Percentiles rank a stretch among this genome's conserved stretches.
Evolutionary conservation across 768 basidiomycete genomes (phyloP).

Genomic region (Podaxis sp.): DNA sequence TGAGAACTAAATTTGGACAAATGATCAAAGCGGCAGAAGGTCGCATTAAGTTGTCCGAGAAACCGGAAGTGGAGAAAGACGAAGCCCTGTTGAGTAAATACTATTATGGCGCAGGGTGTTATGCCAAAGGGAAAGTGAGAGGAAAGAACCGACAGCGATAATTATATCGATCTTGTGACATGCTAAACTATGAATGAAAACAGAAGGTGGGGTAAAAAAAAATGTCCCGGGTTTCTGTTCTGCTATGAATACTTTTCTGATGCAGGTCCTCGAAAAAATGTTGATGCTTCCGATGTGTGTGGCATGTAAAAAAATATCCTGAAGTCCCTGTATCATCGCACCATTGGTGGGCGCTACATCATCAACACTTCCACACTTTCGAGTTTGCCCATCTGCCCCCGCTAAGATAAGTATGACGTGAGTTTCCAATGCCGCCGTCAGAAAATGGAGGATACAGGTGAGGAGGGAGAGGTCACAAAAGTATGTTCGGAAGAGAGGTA

Average conservation of each 20-base stretch:
- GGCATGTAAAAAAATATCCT: neutral
- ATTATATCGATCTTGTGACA: too few species aligned
- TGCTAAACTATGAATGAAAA: too few species aligned
- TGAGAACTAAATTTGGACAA: too few species aligned
- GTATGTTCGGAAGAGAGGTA: neutral
- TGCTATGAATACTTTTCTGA: neutral
- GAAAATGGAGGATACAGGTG: neutral
- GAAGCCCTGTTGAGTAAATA: too few species aligned
- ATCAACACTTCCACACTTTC: conserved; percentile 44
- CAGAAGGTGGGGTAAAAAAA: too few species aligned
- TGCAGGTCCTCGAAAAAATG: neutral
- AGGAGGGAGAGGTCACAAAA: neutral
- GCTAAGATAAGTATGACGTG: conserved; percentile 26
- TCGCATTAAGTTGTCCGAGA: too few species aligned
- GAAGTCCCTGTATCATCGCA: neutral
- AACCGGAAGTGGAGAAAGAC: too few species aligned
- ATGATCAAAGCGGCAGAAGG: too few species aligned
- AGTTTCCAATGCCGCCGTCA: conserved; percentile 13
- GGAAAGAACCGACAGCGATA: too few species aligned
- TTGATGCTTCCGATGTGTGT: neutral
- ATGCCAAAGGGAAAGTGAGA: neutral
- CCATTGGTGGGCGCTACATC: conserved; percentile 31
- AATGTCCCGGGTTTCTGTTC: too few species aligned
- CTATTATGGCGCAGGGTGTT: too few species aligned
- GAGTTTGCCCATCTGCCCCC: conserved; percentile 35